These are phyloP conservation scores for Besnoitia besnoiti DNA, from an alignment of 169 alveolate species.

Conservation along the genomic window DNA sequence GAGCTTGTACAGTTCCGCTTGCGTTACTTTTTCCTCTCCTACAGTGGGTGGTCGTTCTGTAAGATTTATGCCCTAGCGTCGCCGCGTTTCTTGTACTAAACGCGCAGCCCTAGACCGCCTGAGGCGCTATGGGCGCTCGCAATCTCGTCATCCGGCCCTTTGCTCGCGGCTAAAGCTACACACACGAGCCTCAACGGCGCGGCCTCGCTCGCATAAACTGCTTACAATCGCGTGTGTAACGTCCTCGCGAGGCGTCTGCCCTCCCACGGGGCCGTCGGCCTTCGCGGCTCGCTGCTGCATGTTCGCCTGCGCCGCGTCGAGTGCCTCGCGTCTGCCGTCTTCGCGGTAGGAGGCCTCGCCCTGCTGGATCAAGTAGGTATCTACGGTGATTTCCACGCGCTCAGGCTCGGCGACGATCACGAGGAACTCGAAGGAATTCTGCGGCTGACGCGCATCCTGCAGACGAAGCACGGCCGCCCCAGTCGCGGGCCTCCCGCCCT, in stretches of 20 bases:
- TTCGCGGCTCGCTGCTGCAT: no score
- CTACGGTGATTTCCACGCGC: neutral
- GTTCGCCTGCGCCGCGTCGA: neutral
- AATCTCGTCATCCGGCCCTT: no score
- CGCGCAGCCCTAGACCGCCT: no score
- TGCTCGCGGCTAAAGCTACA: no score
- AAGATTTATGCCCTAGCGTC: no score
- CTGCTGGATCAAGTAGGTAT: neutral
- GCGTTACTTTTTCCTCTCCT: no score
- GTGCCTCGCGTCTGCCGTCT: neutral
- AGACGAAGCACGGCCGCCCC: neutral
- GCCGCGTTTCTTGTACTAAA: no score
- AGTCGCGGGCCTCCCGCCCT: neutral
- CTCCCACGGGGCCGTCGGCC: neutral
- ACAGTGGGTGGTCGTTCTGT: no score
- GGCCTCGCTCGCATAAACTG: no score
- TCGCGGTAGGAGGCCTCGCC: neutral
- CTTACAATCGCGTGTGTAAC: neutral
- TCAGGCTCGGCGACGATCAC: neutral
- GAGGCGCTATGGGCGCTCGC: no score
- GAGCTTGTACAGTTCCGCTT: no score
- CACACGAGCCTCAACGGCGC: neutral
- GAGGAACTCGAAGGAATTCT: conserved; percentile 3
- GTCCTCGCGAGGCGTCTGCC: neutral
- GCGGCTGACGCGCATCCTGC: conserved; percentile 8